Base-by-base conservation (phyloP, 164 flowering plant species). In the Amborella trichopoda region DNA sequence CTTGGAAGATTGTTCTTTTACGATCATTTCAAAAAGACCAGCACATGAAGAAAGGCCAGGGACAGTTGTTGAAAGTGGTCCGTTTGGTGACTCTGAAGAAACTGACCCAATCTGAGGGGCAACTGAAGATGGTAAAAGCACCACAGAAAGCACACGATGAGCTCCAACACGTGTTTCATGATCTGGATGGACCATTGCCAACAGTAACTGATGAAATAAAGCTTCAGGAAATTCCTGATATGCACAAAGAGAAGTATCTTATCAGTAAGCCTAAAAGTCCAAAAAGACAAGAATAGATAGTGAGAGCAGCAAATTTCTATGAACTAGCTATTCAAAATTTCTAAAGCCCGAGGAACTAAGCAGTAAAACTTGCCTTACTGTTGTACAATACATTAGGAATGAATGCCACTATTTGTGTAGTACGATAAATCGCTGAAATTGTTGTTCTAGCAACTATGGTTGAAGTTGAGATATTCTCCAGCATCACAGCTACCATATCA, bases 171-270 rank as follows among this genome's bases (percentile, higher is more conserved):
- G 72, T 20, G 84, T 77, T 61, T 80, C 93, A 62, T 63, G 64
- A 46, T 89, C 94, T n/a, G 83, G 77, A 52, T 80, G 93, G 19
- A 67, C 70, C 97, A 89, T 89, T 48, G 81, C 80, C 28, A 74
- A 33, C 22, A 89, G 79, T 63, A 89, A 63, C 53, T 82, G 95
- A 43, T 82, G 93, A 67, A 89, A 84, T 44, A 89, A 59, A 49
- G 87, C 81, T 55, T 89, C 97, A 24, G 97, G 94, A 51, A 88
- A 88, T 26, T 81, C 80, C 97, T 88, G 80, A 38, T 3, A 19
- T 17, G 16, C 12, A 33, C 37, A 33, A 33, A 11, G 37, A 33
- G 2, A 33, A 33, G 16, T 32, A 32, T 33, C 14, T 33, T 17
- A 16, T 38, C 20, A 16, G 41, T 16, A 22, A 8, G 20, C 1